Evolutionary conservation across 768 basidiomycete genomes (phyloP).

Genomic region (Xerocomellus amylosporus): DNA sequence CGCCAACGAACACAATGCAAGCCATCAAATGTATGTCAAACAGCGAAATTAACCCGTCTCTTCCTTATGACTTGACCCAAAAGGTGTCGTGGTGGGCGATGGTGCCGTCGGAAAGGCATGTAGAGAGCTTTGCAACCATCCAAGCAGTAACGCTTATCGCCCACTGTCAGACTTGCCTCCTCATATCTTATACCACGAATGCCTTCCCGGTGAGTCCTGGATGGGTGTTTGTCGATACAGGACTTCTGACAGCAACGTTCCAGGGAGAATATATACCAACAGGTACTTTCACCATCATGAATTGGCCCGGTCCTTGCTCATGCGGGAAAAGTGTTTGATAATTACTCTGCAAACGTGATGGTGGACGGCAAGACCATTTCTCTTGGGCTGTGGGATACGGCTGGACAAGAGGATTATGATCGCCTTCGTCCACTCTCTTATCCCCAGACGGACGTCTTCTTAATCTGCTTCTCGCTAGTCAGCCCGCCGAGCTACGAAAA

Average conservation of each 20-base stretch:
- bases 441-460: constrained; percentile 98
- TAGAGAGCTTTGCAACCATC: constrained; percentile 11
- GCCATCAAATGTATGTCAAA: constrained; percentile 81
- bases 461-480: constrained; percentile 98
- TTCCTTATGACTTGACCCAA: constrained; percentile 31
- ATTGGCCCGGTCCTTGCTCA: constrained; percentile 8
- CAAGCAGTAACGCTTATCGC: constrained; percentile 13
- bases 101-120: constrained; percentile 97
- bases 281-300: constrained; percentile 44
- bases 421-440: constrained; percentile 96
- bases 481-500: constrained; percentile 98
- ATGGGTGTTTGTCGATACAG: constrained; percentile 11
- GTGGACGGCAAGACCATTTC: constrained; percentile 99
- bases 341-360: constrained; percentile 98
- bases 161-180: constrained; percentile 79
- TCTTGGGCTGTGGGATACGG: constrained; percentile 99
- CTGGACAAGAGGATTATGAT: constrained; percentile 99
- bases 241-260: constrained; percentile 16
- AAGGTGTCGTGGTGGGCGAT: constrained; percentile 98
- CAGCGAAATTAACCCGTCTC: constrained; percentile 9
- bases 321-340: constrained; percentile 79
- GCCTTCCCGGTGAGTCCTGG: constrained; percentile 78
- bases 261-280: constrained; percentile 98
- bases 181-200: constrained; percentile 99
- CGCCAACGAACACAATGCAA: constrained; percentile 55